Base-by-base conservation (phyloP, 2,329 filamentous ascomycete genomes). In the Ceratocystis papillata region DNA sequence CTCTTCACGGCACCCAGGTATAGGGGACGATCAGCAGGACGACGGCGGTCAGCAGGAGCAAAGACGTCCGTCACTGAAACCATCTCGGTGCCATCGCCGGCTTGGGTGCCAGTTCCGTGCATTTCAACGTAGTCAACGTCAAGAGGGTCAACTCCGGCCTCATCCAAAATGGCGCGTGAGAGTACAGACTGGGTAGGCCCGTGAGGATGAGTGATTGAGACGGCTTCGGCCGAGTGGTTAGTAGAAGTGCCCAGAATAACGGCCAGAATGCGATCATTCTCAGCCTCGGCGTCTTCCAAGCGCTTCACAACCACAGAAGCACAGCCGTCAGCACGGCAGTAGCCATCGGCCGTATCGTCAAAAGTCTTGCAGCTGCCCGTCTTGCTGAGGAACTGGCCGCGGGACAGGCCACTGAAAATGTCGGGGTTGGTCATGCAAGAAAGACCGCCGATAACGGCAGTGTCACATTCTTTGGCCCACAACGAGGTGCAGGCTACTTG, bases 21-120 rank as follows among this genome's bases (percentile, higher is more conserved):
- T 1, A 89, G 76, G 0, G 83, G 81, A n/a, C 79, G 74, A 63
- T 81, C 75, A 0, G 73, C 73, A 1, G 79, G 74, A 30, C 79
- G 76, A 69, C 80, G 78, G 20, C 77, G 76, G 30, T 78, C 72
- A 0, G 76, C 76, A 4, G 80, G 79, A 0, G 80, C 79, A 69
- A 79, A 82, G 5, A 79, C 76, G 62, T 78, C 75, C 2, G 85
- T 84, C 62, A 95, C 87, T 0, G 87, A 90, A 0, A 84, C 79
- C 87, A 93, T 92, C 74, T 96, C 91, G 3, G 85, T 87, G 6
- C 85, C 86, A 72, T 96, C 90, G 68, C 89, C 90, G 41, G 88
- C 89, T 74, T 94, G 89, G 0, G 89, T 96, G 41, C 90, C 90
- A 2, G 90, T 96, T 15, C 89, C 90, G 74, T 96, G 90, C 86